These are phyloP conservation scores for Flaveria brownii DNA, from an alignment of 129 eudicot genomes.

Conservation along the genomic window DNA sequence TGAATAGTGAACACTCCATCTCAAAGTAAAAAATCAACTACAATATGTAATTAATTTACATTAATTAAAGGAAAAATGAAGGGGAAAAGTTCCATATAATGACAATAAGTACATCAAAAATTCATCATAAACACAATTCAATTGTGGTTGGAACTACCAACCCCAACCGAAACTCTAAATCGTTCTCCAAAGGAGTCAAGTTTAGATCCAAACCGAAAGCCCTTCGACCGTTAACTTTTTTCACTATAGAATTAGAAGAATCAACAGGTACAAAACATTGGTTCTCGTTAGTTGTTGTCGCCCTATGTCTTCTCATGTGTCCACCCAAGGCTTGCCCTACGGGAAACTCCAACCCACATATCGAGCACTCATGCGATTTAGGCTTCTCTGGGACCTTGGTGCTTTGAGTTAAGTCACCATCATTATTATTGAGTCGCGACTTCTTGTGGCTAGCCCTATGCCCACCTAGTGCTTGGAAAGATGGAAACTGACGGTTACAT, in stretches of 20 bases:
- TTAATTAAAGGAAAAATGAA: neutral
- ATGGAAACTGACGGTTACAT: slow-evolving; percentile 72
- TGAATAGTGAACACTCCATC: slow-evolving; percentile 10
- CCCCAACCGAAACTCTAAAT: neutral
- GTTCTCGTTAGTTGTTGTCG: slow-evolving; percentile 23
- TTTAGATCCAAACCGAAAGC: slow-evolving; percentile 13
- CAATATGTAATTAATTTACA: neutral
- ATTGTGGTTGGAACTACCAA: neutral
- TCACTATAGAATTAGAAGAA: slow-evolving; percentile 36
- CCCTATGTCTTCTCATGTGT: slow-evolving; percentile 84
- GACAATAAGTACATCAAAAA: slow-evolving; percentile 2
- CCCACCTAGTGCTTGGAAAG: slow-evolving; percentile 92
- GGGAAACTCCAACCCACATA: slow-evolving; percentile 73
- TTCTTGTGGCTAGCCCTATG: slow-evolving; percentile 97
- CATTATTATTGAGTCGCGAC: slow-evolving; percentile 39
- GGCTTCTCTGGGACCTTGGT: slow-evolving; percentile 42
- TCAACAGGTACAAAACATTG: slow-evolving; percentile 1
- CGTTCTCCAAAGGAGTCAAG: slow-evolving; percentile 9
- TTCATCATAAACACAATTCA: slow-evolving; percentile 35
- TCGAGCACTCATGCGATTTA: slow-evolving; percentile 76
- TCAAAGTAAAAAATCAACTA: slow-evolving; percentile 7
- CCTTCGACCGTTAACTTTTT: slow-evolving; percentile 53
- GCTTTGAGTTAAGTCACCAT: slow-evolving; percentile 26
- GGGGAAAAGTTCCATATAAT: neutral
- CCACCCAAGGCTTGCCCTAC: slow-evolving; percentile 93